Evolutionary conservation across 768 basidiomycete species (phyloP).

Genomic region (Aureoboletus auriporus): DNA sequence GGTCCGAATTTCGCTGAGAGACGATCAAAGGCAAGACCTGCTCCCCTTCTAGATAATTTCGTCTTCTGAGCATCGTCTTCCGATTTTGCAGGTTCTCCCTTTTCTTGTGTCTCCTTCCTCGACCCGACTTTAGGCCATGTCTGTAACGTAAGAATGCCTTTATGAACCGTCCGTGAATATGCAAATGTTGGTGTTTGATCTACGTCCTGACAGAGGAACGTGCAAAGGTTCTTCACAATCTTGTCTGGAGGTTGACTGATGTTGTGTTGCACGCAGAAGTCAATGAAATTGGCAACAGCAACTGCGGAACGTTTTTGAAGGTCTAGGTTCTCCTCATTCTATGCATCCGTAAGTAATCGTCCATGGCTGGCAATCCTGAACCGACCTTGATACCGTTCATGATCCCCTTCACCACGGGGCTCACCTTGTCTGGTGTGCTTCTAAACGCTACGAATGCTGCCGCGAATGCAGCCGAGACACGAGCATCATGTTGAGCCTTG

Average conservation of each 20-base stretch:
- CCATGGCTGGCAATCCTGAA: neutral
- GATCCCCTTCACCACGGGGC: conserved; percentile 92
- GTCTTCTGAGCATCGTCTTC: conserved; percentile 59
- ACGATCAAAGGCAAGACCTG: conserved; percentile 74
- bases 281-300: conserved; percentile 84
- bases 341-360: conserved; percentile 7
- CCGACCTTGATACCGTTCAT: conserved; percentile 96
- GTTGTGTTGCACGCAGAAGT: conserved; percentile 71
- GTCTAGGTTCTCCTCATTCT: conserved; percentile 87
- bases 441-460: conserved; percentile 86
- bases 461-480: conserved; percentile 86
- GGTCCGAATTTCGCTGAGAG: conserved; percentile 76
- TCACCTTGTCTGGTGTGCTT: conserved; percentile 88
- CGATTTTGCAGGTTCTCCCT: conserved; percentile 39
- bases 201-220: conserved; percentile 90
- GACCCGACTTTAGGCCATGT: conserved; percentile 36
- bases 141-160: conserved; percentile 79
- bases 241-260: conserved; percentile 88
- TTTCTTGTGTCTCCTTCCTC: conserved; percentile 39
- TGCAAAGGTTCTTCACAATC: conserved; percentile 95
- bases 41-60: conserved; percentile 79
- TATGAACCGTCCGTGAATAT: conserved; percentile 50
- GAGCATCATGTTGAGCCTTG: conserved; percentile 82
- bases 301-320: conserved; percentile 85
- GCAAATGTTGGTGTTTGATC: conserved; percentile 89